Conservation (phyloP, 2,329 filamentous ascomycete species). For the Neurospora sp. region DNA sequence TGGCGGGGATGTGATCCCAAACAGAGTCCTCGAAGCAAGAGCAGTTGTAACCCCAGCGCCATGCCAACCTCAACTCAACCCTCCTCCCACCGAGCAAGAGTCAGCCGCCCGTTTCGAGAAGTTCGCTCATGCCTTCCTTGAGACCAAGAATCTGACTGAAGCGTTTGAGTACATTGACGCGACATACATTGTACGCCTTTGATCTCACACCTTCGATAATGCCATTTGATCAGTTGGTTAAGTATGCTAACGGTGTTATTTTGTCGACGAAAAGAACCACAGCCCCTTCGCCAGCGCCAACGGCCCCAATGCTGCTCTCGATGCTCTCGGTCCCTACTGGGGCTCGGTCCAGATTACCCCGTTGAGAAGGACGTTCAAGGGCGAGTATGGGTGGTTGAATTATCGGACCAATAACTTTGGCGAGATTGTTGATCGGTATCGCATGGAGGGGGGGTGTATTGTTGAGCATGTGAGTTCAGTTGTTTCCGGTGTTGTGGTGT, state of each 20-base stretch:
- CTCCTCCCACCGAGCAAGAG: constrained; percentile 13
- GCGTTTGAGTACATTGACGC: constrained; percentile 17
- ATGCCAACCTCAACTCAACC: constrained; percentile 11
- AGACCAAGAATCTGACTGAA: constrained; percentile 16
- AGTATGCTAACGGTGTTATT: background rate
- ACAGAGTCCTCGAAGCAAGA: background rate
- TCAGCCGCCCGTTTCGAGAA: constrained; percentile 13
- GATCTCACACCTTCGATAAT: background rate
- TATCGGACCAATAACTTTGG: constrained; percentile 11
- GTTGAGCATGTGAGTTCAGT: constrained; percentile 17
- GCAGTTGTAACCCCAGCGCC: constrained; percentile 14
- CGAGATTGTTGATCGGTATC: constrained; percentile 14
- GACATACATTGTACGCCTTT: constrained; percentile 9
- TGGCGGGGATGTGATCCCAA: background rate
- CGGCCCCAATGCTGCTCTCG: constrained; percentile 14
- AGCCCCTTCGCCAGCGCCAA: constrained; percentile 12
- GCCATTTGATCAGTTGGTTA: background rate
- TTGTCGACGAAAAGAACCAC: constrained; percentile 11
- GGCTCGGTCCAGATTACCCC: constrained; percentile 9
- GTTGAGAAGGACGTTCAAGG: constrained; percentile 9
- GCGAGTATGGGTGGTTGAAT: constrained; percentile 12
- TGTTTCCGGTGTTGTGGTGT: background rate
- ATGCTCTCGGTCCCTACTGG: constrained; percentile 13
- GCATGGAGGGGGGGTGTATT: constrained; percentile 18
- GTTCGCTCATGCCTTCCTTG: constrained; percentile 17